phyloP scores from a whole-genome alignment of 1,139 yeast species.

The Hemisphaericaspora lyxosophila region DNA sequence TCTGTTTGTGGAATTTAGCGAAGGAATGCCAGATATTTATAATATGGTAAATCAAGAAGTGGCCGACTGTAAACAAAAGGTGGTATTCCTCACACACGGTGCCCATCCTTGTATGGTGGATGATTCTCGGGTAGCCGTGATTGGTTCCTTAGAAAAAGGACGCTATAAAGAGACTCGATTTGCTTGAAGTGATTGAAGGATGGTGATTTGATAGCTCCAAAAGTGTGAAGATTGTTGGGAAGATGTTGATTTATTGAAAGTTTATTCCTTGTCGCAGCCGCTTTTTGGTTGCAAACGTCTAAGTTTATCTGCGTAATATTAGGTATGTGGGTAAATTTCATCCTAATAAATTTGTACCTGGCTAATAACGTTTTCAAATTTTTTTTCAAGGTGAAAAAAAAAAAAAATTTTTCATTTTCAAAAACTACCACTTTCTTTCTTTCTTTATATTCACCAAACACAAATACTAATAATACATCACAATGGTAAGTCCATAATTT shows the following conservation, averaged over 20 bases:
- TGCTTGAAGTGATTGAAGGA: conserved; percentile 20
- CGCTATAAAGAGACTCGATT: conserved; percentile 21
- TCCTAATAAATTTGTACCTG: conserved; percentile 1
- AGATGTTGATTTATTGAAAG: too few species aligned
- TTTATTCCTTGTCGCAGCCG: too few species aligned
- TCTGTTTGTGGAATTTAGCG: conserved; percentile 36
- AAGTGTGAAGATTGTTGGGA: too few species aligned
- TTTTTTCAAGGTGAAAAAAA: not conserved
- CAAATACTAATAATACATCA: conserved; percentile 4
- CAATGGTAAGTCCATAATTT: conserved; percentile 30
- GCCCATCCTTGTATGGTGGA: conserved; percentile 43
- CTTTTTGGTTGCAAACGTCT: not conserved
- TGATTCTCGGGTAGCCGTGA: conserved; percentile 26
- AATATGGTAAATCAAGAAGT: conserved; percentile 33
- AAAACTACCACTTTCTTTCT: conserved; percentile 2
- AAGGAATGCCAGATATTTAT: conserved; percentile 39
- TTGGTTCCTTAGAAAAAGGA: conserved; percentile 13
- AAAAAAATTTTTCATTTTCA: not conserved
- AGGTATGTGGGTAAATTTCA: conserved; percentile 2
- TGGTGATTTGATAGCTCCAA: conserved; percentile 10
- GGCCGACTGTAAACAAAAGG: conserved; percentile 25
- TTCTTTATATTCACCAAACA: not conserved
- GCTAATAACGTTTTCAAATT: too few species aligned
- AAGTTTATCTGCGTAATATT: not conserved
- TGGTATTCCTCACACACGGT: conserved; percentile 42